phyloP scores from a whole-genome alignment of 176 grass and related monocot species.

The Puccinellia tenuiflora region DNA sequence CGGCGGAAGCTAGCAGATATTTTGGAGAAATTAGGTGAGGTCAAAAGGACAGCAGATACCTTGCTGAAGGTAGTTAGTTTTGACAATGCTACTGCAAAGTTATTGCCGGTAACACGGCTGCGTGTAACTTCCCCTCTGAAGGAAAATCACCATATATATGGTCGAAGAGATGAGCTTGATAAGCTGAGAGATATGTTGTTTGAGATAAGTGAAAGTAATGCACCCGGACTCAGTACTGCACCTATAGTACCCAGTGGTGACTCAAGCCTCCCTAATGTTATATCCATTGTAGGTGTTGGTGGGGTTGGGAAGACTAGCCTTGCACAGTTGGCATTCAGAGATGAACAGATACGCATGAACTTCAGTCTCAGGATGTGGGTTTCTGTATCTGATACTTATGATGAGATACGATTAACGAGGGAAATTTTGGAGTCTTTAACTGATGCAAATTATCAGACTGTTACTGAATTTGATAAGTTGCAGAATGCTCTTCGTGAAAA shows the following conservation, averaged over 20 bases:
- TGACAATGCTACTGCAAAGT: slow-evolving; percentile 25
- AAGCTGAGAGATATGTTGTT: slow-evolving; percentile 32
- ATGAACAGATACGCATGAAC: slow-evolving; percentile 23
- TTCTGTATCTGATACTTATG: slow-evolving; percentile 39
- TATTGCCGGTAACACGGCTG: slow-evolving; percentile 4
- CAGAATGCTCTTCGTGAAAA: slow-evolving; percentile 27
- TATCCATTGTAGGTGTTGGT: slow-evolving; percentile 50
- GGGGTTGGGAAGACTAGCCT: slow-evolving; percentile 65
- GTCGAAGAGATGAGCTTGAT: slow-evolving; percentile 39
- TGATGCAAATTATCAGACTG: slow-evolving; percentile 7
- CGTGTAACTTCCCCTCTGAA: slow-evolving; percentile 35
- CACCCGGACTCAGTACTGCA: slow-evolving; percentile 14
- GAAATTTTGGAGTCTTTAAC: slow-evolving; percentile 49
- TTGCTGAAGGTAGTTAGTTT: slow-evolving; percentile 37
- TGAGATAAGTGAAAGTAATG: neutral
- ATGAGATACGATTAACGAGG: slow-evolving; percentile 36
- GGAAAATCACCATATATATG: slow-evolving; percentile 33
- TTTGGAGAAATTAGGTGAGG: slow-evolving; percentile 38
- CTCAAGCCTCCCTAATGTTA: neutral
- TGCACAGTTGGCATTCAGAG: slow-evolving; percentile 46
- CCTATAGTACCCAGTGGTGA: neutral
- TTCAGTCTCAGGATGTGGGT: slow-evolving; percentile 57
- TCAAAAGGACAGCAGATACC: slow-evolving; percentile 44
- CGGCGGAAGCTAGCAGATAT: slow-evolving; percentile 31
- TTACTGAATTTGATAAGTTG: slow-evolving; percentile 21